Percentiles rank a stretch among this genome's conserved stretches.
Evolutionary conservation across 2,329 filamentous ascomycete species (phyloP).

Genomic region (Davidsoniella eucalypti): DNA sequence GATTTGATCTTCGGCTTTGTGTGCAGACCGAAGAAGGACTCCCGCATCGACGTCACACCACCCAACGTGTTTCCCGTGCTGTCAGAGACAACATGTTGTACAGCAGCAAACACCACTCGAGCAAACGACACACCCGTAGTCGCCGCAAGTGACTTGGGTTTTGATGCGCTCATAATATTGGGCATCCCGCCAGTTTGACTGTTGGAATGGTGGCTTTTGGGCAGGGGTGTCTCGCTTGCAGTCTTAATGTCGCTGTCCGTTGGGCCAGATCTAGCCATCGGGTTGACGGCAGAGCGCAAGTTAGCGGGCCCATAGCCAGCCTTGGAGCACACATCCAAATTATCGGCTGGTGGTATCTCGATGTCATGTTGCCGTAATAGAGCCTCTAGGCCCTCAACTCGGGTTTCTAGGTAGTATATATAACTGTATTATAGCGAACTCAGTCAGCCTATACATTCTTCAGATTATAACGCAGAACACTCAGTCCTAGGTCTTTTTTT

Average conservation of each 20-base stretch:
- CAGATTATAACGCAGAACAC: not conserved
- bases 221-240: not conserved
- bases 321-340: slow-evolving; percentile 49
- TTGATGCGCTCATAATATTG: slow-evolving; percentile 60
- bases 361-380: slow-evolving; percentile 55
- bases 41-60: slow-evolving; percentile 58
- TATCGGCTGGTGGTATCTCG: slow-evolving; percentile 51
- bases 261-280: not conserved
- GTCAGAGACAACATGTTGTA: slow-evolving; percentile 53
- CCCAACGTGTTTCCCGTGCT: slow-evolving; percentile 16
- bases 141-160: slow-evolving; percentile 67
- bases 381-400: slow-evolving; percentile 68
- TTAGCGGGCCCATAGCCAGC: slow-evolving; percentile 22
- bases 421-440: slow-evolving; percentile 37
- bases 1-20: slow-evolving; percentile 76
- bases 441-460: slow-evolving; percentile 5
- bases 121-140: slow-evolving; percentile 89
- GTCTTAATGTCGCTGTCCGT: not conserved
- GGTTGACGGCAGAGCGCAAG: slow-evolving; percentile 6
- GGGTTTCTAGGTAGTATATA: slow-evolving; percentile 83
- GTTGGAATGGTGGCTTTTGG: not conserved
- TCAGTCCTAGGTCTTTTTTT: not conserved
- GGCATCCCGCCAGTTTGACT: slow-evolving; percentile 37
- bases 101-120: slow-evolving; percentile 81
- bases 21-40: slow-evolving; percentile 94